Base-by-base conservation (phyloP, 768 basidiomycete species). In the Gyrodon lividus region DNA sequence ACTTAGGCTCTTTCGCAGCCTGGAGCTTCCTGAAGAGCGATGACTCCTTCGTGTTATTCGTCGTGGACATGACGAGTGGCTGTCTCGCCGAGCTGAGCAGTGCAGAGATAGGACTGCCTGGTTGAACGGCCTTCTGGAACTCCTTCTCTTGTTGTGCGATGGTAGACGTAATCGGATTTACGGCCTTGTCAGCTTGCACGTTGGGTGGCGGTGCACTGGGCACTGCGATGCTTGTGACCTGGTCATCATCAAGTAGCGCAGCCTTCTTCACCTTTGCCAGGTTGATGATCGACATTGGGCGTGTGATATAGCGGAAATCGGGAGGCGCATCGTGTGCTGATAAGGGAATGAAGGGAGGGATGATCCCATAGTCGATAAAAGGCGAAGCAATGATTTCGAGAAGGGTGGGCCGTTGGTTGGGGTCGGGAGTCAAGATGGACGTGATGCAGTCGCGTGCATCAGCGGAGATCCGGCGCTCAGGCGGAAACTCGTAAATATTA, bases 51-150 rank as follows among this genome's bases (percentile, higher is more conserved):
- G 70, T 63, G 8, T 63, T 60, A 16, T 69, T 74, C 19, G 74
- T 77, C 6, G 77, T 80, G 17, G 77, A 77, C 70, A 93, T 87
- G 44, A 96, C 73, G 35, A 97, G 74, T 0, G 94, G 94, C 67
- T 93, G 90, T 51, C 87, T 79, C 6, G 94, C 94, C 3, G 92
- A 93, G 59, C 82, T 87, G 60, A 99, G 79, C 43, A 99, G 72
- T 3, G 91, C 92, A 24, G 91, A 90, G 53, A 99, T 95, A 0
- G 97, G 97, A 55, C 88, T 91, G 38, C 91, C 93, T 6, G 95
- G 96, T 64, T 94, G 92, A 1, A 98, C 91, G 2, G 94, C 97
- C 62, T 88, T 86, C 74, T 89, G 87, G 85, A 98, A 98, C 69
- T 98, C 97, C 67, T 87, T 87, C 79, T 99, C 97, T 64, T 92